A percentile compares a stretch with the other conserved stretches of the same genome.
Evolutionary conservation across 306 rosid species (phyloP).

Genomic region (Cicer chorassanicum): DNA sequence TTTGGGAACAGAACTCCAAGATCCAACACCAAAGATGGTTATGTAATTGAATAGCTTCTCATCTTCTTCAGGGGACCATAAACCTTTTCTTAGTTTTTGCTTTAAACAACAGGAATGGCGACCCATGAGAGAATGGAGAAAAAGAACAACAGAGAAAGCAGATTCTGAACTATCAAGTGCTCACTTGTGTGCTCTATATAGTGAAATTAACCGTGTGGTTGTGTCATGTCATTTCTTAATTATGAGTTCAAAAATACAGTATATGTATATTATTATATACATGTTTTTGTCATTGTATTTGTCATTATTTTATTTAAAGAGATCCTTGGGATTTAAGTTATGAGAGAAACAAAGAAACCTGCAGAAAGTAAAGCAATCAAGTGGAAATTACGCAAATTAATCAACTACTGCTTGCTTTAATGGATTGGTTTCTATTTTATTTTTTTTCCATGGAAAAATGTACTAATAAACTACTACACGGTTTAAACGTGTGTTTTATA

Average conservation of each 20-base stretch:
- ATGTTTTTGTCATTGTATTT: conserved; percentile 43
- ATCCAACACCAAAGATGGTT: conserved; percentile 83
- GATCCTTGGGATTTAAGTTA: conserved; percentile 83
- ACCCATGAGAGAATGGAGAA: conserved; percentile 59
- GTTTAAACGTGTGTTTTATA: not conserved
- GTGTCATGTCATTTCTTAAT: conserved; percentile 41
- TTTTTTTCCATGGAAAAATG: no score
- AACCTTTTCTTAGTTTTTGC: conserved; percentile 87
- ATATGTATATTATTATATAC: not conserved
- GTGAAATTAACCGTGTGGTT: conserved; percentile 22
- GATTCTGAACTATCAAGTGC: conserved; percentile 17
- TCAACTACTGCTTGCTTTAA: conserved; percentile 58
- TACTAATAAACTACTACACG: not conserved
- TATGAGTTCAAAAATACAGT: not conserved
- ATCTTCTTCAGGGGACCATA: conserved; percentile 99
- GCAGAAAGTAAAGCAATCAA: conserved; percentile 78
- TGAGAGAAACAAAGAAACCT: conserved; percentile 24
- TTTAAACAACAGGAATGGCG: conserved; percentile 85
- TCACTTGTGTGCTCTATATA: conserved; percentile 1
- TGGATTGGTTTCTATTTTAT: conserved; percentile 56
- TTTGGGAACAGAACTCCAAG: conserved; percentile 98
- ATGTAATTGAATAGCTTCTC: conserved; percentile 95
- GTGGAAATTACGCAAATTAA: conserved; percentile 87
- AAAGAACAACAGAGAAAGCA: conserved; percentile 41
- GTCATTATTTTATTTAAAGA: conserved; percentile 51